Percentiles rank a stretch among this genome's conserved stretches.
Evolutionary conservation across 2,329 filamentous ascomycete species (phyloP).

Genomic region (Fusarium sp.): DNA sequence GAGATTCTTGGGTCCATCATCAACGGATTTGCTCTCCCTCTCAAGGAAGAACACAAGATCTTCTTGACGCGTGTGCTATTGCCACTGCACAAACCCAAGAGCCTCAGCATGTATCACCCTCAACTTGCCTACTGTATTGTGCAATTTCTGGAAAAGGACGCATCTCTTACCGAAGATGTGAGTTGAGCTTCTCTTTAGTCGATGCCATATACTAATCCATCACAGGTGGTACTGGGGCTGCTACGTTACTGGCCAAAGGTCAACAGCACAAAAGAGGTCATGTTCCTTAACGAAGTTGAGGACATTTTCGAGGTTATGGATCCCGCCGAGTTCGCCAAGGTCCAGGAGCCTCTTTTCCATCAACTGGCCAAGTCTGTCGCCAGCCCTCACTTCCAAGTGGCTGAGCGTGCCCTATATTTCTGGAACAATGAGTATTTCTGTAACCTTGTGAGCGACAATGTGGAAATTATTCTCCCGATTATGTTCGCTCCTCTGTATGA

Average conservation of each 20-base stretch:
- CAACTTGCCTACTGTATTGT: conserved; percentile 99
- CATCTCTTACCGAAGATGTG: conserved; percentile 95
- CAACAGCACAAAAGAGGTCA: conserved; percentile 99
- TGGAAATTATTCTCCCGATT: conserved; percentile 96
- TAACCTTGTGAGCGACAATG: conserved; percentile 98
- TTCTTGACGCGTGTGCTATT: conserved; percentile 94
- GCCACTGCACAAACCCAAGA: conserved; percentile 97
- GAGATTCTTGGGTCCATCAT: conserved; percentile 99
- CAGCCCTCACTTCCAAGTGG: conserved; percentile 98
- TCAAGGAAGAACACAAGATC: conserved; percentile 99
- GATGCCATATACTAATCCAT: conserved; percentile 18
- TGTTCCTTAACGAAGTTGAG: conserved; percentile 99
- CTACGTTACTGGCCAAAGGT: conserved; percentile 99
- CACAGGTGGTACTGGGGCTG: conserved; percentile 89
- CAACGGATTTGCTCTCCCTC: conserved; percentile 94
- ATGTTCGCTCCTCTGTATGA: conserved; percentile 99
- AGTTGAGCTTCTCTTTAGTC: neutral
- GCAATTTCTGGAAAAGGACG: conserved; percentile 97
- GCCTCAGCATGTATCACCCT: conserved; percentile 99
- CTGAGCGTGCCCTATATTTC: conserved; percentile 96
- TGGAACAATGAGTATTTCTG: conserved; percentile 99
- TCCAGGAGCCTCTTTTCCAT: conserved; percentile 96
- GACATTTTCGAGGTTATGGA: conserved; percentile 99
- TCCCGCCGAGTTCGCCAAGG: conserved; percentile 96
- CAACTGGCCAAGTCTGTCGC: conserved; percentile 98